Evolutionary conservation across 2,329 filamentous ascomycete species (phyloP).

Genomic region (Fusarium subtropicale): DNA sequence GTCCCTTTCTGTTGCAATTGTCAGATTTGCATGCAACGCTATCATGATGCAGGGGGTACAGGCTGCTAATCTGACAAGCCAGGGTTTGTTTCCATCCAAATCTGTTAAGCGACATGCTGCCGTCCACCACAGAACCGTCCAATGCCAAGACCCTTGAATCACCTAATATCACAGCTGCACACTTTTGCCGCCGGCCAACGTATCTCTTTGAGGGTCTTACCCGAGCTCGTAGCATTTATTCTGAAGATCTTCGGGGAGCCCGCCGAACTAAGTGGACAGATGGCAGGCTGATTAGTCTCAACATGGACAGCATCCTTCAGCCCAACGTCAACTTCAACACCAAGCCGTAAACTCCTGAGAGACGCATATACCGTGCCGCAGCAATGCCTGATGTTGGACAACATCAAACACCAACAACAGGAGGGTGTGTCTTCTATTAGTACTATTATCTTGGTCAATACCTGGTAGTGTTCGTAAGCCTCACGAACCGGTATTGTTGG

Average conservation of each 20-base stretch:
- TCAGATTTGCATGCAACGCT: slow-evolving; percentile 45
- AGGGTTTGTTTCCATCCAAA: slow-evolving; percentile 22
- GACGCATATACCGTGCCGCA: slow-evolving; percentile 26
- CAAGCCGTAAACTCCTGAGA: slow-evolving; percentile 4
- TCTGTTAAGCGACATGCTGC: slow-evolving; percentile 29
- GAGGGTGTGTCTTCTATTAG: not conserved
- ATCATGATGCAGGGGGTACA: slow-evolving; percentile 27
- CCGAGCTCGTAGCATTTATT: slow-evolving; percentile 28
- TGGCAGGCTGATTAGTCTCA: slow-evolving; percentile 1
- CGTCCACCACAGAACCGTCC: slow-evolving; percentile 8
- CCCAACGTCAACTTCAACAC: slow-evolving; percentile 9
- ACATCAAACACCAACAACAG: slow-evolving; percentile 3
- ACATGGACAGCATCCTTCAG: slow-evolving; percentile 11
- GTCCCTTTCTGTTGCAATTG: slow-evolving; percentile 25
- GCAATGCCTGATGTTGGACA: slow-evolving; percentile 2
- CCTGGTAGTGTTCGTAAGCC: slow-evolving; percentile 15
- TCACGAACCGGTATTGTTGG: slow-evolving; percentile 7
- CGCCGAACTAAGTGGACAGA: slow-evolving; percentile 4
- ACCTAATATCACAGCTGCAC: slow-evolving; percentile 16
- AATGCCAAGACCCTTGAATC: slow-evolving; percentile 28
- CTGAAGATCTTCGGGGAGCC: slow-evolving; percentile 31
- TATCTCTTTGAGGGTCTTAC: slow-evolving; percentile 36
- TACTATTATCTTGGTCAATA: not conserved
- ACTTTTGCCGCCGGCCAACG: slow-evolving; percentile 26
- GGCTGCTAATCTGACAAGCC: slow-evolving; percentile 33